Evolutionary conservation across 2,329 filamentous ascomycete species (phyloP), one percentile per base, ranked within the genome.

Genomic region (Neurospora sp.): DNA sequence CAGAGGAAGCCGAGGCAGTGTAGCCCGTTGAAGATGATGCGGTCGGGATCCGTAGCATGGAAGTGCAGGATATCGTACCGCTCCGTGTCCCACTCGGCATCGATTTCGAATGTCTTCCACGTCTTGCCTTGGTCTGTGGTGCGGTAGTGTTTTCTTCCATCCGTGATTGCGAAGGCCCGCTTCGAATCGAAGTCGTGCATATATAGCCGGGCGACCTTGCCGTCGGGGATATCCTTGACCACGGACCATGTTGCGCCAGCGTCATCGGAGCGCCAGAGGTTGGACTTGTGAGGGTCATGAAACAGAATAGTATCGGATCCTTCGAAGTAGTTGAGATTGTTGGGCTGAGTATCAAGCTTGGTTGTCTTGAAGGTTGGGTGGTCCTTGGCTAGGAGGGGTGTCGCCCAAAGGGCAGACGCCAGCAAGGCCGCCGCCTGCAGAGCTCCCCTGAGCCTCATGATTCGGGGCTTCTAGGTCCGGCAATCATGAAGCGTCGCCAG

Each of bases 281-380:
- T 88, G 71, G 86, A 84, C 52, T 86, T 85, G 15, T 84, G 79
- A 67, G 83, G 77, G 78, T 97, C 91, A 75, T 91, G 89, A 77
- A 93, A 89, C 66, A 98, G 81, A 71, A 97, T 84, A 68, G 91
- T 87, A 78, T 97, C 90, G 74, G 92, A 94, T 79, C 95, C 92
- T 77, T 96, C 90, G 78, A 99, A 98, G 81, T 97, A 99, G 81
- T 91, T 91, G 74, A 97, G 83, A 78, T 89, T 89, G 69, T 82
- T 78, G 0, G 93, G 92, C 69, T 84, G 80, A 75, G 89, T 84
- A 65, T 91, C 83, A 81, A 97, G 92, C 66, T 85, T 80, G 68
- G 83, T 91, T 71, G 84, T 82, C 72, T 85, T 83, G 76, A 97
- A 85, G 69, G 84, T 84, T 33, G 94, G 94, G 67, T 84, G 83